Evolutionary conservation across 148 eudicot genomes (phyloP).

Genomic region (Agrostemma githago): DNA sequence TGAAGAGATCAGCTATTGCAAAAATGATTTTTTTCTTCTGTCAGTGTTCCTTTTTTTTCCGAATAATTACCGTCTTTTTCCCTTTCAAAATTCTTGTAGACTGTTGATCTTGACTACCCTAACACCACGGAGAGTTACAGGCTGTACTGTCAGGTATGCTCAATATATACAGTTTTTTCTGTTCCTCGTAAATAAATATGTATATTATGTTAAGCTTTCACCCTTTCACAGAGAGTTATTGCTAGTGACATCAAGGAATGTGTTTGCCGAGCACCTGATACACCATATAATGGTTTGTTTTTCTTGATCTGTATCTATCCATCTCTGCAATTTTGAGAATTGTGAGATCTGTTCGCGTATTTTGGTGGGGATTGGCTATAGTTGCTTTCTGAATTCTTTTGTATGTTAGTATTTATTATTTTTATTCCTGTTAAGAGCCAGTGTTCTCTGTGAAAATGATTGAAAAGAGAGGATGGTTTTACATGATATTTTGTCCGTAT

Average conservation of each 20-base stretch:
- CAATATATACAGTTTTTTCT: slow-evolving; percentile 1
- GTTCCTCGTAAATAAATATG: neutral
- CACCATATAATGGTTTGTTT: slow-evolving; percentile 86
- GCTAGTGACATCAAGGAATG: slow-evolving; percentile 94
- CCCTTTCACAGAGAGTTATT: slow-evolving; percentile 65
- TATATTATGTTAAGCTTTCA: slow-evolving; percentile 7
- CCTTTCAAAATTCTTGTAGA: slow-evolving; percentile 35
- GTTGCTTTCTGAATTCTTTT: neutral
- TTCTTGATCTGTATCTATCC: slow-evolving; percentile 2
- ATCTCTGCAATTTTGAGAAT: neutral
- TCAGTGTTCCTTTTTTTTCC: neutral
- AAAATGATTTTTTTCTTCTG: neutral
- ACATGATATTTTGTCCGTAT: neutral
- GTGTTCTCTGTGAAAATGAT: neutral
- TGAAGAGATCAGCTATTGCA: neutral
- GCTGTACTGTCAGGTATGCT: slow-evolving; percentile 76
- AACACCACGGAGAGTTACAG: slow-evolving; percentile 90
- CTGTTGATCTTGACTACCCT: slow-evolving; percentile 79
- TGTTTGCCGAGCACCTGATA: slow-evolving; percentile 97
- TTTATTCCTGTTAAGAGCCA: neutral
- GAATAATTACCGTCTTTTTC: neutral
- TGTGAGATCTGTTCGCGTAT: slow-evolving; percentile 2
- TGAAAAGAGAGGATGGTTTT: neutral
- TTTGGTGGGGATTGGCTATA: neutral
- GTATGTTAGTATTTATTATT: too few species aligned